Percentiles rank a stretch among this genome's conserved stretches.
Conservation (phyloP, 2,329 filamentous ascomycete genomes). For the Alternaria metachromatica region DNA sequence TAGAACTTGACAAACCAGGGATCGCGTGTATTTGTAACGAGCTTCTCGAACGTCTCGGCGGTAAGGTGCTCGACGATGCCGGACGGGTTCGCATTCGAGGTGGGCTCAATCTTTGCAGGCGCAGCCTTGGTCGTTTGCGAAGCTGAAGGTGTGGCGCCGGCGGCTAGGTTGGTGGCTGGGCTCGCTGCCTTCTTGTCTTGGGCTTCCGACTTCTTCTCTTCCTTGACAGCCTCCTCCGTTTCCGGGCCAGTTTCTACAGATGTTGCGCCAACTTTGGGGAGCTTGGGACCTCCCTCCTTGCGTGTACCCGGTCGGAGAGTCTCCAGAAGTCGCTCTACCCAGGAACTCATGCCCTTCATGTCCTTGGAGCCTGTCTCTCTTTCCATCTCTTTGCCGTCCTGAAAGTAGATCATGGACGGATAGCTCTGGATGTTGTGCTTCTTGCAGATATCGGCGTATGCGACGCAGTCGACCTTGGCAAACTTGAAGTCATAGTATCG, state of each 20-base stretch:
- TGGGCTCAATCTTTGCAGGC: conserved; percentile 27
- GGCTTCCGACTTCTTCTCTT: conserved; percentile 36
- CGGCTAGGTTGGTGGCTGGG: not conserved
- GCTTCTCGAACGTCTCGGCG: conserved; percentile 82
- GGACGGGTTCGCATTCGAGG: conserved; percentile 67
- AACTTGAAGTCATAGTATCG: conserved; percentile 91
- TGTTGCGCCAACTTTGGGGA: conserved; percentile 74
- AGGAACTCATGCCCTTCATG: conserved; percentile 69
- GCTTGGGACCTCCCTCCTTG: conserved; percentile 67
- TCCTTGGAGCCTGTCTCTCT: conserved; percentile 70
- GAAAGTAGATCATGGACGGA: conserved; percentile 80
- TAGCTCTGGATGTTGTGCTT: conserved; percentile 72
- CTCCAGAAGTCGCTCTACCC: conserved; percentile 80
- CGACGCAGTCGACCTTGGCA: conserved; percentile 82
- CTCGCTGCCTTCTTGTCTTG: conserved; percentile 10
- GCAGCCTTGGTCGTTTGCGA: conserved; percentile 39
- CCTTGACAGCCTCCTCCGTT: conserved; percentile 44
- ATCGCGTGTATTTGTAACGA: conserved; percentile 85
- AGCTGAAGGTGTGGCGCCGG: conserved; percentile 16
- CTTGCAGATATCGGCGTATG: conserved; percentile 77
- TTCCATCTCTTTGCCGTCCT: conserved; percentile 74
- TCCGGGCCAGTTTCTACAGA: conserved; percentile 53
- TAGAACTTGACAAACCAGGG: conserved; percentile 99
- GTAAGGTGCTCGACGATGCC: conserved; percentile 79
- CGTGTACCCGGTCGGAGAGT: conserved; percentile 80